These are phyloP conservation scores for Penicillium nordicum DNA, from an alignment of 2,329 filamentous ascomycete genomes.

Conservation along the genomic window DNA sequence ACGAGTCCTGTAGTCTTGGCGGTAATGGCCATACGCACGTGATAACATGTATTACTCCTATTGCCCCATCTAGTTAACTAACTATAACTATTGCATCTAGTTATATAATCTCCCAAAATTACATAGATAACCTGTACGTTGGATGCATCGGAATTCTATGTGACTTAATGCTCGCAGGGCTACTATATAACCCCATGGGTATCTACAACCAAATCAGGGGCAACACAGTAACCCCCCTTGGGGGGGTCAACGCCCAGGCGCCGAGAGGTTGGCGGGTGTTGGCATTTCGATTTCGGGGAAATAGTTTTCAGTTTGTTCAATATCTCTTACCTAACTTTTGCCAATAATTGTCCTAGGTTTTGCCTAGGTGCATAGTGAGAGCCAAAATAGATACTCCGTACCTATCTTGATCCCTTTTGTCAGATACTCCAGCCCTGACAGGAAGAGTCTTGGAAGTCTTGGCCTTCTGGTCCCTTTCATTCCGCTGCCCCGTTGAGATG, in stretches of 20 bases:
- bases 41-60: conserved; percentile 2
- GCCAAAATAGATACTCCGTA: not conserved
- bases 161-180: not conserved
- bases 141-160: not conserved
- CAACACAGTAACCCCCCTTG: not conserved
- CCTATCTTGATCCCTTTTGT: not conserved
- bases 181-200: not conserved
- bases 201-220: not conserved
- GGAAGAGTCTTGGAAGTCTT: conserved; percentile 6
- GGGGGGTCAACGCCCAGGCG: conserved; percentile 1
- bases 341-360: conserved; percentile 1
- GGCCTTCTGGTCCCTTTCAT: conserved; percentile 5
- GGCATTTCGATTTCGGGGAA: conserved; percentile 8
- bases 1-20: conserved; percentile 17
- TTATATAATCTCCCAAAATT: not conserved
- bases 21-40: conserved; percentile 9
- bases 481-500: conserved; percentile 6
- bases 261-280: conserved; percentile 18
- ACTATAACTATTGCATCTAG: not conserved
- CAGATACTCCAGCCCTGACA: not conserved
- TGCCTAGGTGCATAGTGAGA: not conserved
- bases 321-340: conserved; percentile 17
- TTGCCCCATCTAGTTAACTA: not conserved
- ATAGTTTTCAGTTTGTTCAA: conserved; percentile 4
- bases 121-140: not conserved